These are phyloP conservation scores for Alternaria longipes DNA, from an alignment of 2,329 filamentous ascomycete genomes.

Conservation along the genomic window DNA sequence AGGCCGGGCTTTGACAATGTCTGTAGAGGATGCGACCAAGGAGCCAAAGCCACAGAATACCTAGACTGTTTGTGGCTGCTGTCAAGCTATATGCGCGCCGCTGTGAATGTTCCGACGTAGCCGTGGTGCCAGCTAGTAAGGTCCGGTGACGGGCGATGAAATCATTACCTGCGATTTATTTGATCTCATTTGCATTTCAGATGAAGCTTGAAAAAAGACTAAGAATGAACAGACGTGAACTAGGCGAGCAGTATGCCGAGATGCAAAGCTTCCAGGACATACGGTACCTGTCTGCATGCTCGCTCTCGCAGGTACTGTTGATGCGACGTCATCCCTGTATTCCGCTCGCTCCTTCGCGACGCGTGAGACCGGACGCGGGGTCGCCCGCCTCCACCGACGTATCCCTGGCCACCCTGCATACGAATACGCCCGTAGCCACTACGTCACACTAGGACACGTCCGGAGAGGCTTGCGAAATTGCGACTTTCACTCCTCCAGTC, in stretches of 20 bases:
- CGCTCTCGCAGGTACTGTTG: constrained; percentile 9
- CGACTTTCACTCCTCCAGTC: neutral
- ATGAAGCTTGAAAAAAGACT: neutral
- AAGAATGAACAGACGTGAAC: neutral
- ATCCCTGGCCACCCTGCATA: constrained; percentile 10
- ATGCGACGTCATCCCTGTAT: constrained; percentile 29
- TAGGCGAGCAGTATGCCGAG: neutral
- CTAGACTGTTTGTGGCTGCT: constrained; percentile 1
- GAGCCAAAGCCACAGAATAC: neutral
- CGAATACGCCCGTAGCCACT: constrained; percentile 2
- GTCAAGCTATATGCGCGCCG: constrained; percentile 4
- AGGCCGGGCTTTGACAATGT: neutral
- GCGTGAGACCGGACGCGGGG: constrained; percentile 16
- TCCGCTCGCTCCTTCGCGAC: constrained; percentile 8
- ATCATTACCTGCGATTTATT: constrained; percentile 16
- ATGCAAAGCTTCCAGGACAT: constrained; percentile 10
- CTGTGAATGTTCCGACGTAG: constrained; percentile 22
- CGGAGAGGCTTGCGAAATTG: constrained; percentile 17
- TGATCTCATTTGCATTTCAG: neutral
- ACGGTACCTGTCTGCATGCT: neutral
- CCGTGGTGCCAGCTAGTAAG: constrained; percentile 23
- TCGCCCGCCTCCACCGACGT: constrained; percentile 15
- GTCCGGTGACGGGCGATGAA: constrained; percentile 26
- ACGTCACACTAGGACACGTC: constrained; percentile 15
- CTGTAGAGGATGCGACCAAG: neutral